A percentile compares a stretch with the other conserved stretches of the same genome.
Conservation (phyloP, 1,284 basidiomycete species). For the Cryptococcus wingfieldii region DNA sequence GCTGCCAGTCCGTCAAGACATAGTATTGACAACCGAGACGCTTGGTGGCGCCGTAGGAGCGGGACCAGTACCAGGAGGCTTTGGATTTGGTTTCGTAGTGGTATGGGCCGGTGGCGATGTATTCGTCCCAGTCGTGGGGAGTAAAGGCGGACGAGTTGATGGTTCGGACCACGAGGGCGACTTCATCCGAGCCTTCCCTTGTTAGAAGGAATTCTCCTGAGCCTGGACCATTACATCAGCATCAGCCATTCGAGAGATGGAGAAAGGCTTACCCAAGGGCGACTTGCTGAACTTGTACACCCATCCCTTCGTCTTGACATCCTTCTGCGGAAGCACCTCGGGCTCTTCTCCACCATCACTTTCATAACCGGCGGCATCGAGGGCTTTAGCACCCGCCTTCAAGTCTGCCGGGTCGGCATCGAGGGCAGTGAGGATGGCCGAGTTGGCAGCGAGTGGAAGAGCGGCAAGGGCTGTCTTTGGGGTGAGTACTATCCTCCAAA, state of each 20-base stretch:
- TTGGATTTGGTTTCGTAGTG: slow-evolving; percentile 49
- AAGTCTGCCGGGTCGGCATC: slow-evolving; percentile 34
- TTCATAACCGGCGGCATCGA: slow-evolving; percentile 48
- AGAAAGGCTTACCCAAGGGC: slow-evolving; percentile 42
- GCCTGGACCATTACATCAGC: slow-evolving; percentile 20
- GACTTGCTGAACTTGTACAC: slow-evolving; percentile 48
- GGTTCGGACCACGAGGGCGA: slow-evolving; percentile 47
- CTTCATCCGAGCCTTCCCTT: slow-evolving; percentile 39
- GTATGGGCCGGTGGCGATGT: slow-evolving; percentile 45
- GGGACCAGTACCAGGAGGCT: slow-evolving; percentile 51
- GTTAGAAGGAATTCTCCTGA: slow-evolving; percentile 48
- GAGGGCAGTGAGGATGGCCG: slow-evolving; percentile 44
- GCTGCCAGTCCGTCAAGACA: slow-evolving; percentile 49
- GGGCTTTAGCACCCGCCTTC: slow-evolving; percentile 26
- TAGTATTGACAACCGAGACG: slow-evolving; percentile 45
- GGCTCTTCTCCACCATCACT: slow-evolving; percentile 42
- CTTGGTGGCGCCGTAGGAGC: slow-evolving; percentile 43
- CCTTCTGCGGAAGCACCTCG: slow-evolving; percentile 14
- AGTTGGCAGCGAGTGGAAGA: slow-evolving; percentile 39
- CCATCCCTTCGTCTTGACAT: slow-evolving; percentile 37
- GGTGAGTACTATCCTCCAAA: background rate
- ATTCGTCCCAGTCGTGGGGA: slow-evolving; percentile 47
- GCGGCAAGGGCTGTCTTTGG: slow-evolving; percentile 27
- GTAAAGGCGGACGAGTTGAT: slow-evolving; percentile 49
- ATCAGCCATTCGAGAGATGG: background rate